Evolutionary conservation across 2,329 filamentous ascomycete genomes (phyloP), one percentile per base, ranked within the genome.

Genomic region (Fusarium chlamydosporum): DNA sequence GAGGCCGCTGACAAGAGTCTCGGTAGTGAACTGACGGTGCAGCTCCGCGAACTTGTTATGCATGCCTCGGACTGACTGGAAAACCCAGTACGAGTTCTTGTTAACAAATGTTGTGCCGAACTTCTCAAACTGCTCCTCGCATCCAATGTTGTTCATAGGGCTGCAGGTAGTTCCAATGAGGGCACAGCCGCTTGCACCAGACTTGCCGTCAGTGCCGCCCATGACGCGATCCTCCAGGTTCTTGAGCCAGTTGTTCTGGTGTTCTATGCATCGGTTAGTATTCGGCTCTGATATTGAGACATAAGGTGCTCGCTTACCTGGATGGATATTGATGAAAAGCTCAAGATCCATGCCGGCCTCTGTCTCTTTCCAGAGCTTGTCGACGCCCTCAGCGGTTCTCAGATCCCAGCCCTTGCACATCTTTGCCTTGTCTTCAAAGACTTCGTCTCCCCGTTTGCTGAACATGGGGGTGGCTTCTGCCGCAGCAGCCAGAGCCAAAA

Each of bases 41-140:
- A 67, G 0, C 18, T 67, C 64, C 4, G 38, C 37, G 1, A 67
- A 67, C 2, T 67, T 67, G 8, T 29, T 41, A 7, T 67, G 57
- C 57, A 67, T 38, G 3, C 57, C 63, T 20, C 58, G 63, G 26
- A 56, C 64, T 1, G 63, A 59, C 12, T 64, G 63, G 1, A 67
- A 68, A 3, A 35, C 53, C 64, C 58, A 67, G 47, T 67, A 67
- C 4, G 63, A 67, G 16, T 50, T 59, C 38, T 67, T 67, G 16
- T 54, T 60, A 0, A 67, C 2, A 1, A 15, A 7, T 0, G 57
- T 23, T 3, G 27, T n/a, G 1, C 63, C 64, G 0, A 46, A 64
- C 11, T 47, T 53, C 4, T 67, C 64, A 3, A 54, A 67, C 9
- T 67, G 64, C 0, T 58, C 37, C 1, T 50, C 38, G 8, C 64